Conservation (phyloP, 345 rosid species). For the Hibiscus mutabilis region DNA sequence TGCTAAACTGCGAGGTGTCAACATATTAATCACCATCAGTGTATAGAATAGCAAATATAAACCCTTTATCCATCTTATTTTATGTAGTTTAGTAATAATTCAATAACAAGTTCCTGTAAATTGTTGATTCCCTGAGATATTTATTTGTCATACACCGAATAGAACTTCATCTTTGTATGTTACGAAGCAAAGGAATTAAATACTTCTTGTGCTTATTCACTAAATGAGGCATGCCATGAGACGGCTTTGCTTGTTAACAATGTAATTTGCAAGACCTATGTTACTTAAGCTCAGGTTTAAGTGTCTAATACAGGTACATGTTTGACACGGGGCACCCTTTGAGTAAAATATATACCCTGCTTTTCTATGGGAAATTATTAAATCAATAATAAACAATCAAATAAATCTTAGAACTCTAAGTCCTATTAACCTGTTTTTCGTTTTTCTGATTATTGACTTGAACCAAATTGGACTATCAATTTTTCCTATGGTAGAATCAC, state of each 20-base stretch:
- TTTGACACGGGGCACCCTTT: background rate
- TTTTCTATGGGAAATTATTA: background rate
- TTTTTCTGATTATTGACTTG: background rate
- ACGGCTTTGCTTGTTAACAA: background rate
- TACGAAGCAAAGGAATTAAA: too few species aligned
- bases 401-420: background rate
- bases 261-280: background rate
- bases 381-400: conserved; percentile 1
- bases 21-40: background rate
- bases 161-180: too few species aligned
- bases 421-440: background rate
- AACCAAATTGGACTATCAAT: background rate
- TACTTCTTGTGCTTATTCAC: background rate
- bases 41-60: background rate
- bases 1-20: background rate
- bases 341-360: background rate
- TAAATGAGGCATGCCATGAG: background rate
- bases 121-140: background rate
- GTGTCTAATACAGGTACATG: too few species aligned
- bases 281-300: too few species aligned
- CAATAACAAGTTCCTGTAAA: background rate
- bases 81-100: background rate
- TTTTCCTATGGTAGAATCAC: background rate
- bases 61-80: background rate
- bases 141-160: too few species aligned